phyloP scores from a whole-genome alignment of 1,139 yeast genomes.

The Geotrichum australiense region DNA sequence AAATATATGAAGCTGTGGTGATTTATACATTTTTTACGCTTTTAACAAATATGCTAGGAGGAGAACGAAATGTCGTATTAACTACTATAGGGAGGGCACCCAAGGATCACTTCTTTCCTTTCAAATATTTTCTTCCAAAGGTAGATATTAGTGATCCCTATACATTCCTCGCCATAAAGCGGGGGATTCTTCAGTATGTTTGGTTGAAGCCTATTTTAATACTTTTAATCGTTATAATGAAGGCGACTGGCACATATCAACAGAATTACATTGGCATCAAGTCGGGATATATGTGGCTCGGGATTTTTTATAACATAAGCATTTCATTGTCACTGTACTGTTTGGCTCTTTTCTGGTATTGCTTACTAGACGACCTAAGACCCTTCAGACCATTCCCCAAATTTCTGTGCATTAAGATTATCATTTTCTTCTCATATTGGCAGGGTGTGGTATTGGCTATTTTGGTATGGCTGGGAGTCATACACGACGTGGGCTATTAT shows the following conservation, averaged over 20 bases:
- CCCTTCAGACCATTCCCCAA: constrained; percentile 89
- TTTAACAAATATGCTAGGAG: constrained; percentile 79
- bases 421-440: constrained; percentile 96
- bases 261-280: constrained; percentile 43
- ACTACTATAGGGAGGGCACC: constrained; percentile 70
- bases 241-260: constrained; percentile 42
- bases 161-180: constrained; percentile 65
- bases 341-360: constrained; percentile 87
- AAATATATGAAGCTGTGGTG: constrained; percentile 92
- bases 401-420: constrained; percentile 83
- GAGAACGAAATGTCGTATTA: constrained; percentile 78
- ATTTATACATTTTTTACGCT: constrained; percentile 86
- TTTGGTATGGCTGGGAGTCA: constrained; percentile 48
- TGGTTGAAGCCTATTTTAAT: constrained; percentile 88
- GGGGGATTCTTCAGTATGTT: constrained; percentile 88
- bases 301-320: constrained; percentile 65
- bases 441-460: constrained; percentile 72
- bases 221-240: constrained; percentile 46
- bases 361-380: constrained; percentile 64
- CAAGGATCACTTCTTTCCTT: constrained; percentile 52
- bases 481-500: constrained; percentile 35
- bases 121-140: constrained; percentile 48
- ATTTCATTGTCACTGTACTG: constrained; percentile 79
- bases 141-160: constrained; percentile 84
- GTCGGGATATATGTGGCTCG: constrained; percentile 60